phyloP scores from a whole-genome alignment of 768 basidiomycete species.

The Roridomyces roridus region DNA sequence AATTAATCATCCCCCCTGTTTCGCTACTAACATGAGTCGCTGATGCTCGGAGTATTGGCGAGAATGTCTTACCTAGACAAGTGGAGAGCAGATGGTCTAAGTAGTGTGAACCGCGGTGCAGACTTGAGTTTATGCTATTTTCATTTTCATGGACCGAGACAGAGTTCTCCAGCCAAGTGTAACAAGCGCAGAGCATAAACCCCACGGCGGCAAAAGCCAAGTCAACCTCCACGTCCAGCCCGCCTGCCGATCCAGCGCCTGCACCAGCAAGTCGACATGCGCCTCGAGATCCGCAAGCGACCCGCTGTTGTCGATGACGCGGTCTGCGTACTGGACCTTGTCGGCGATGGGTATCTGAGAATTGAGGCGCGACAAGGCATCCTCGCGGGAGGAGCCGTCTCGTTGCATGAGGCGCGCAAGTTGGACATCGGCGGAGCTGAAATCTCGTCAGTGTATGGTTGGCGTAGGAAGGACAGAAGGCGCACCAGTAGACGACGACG shows the following conservation, averaged over 20 bases:
- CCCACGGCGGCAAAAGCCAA: slow-evolving; percentile 65
- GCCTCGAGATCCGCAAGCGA: slow-evolving; percentile 66
- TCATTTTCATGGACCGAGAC: slow-evolving; percentile 4
- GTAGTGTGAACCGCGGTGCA: too few relatives aligned
- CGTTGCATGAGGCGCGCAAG: slow-evolving; percentile 82
- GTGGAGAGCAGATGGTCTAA: too few relatives aligned
- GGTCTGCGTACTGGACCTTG: slow-evolving; percentile 86
- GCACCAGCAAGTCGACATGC: slow-evolving; percentile 56
- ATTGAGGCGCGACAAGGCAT: slow-evolving; percentile 75
- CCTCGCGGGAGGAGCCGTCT: slow-evolving; percentile 67
- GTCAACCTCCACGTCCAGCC: slow-evolving; percentile 68
- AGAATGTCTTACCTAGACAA: too few relatives aligned
- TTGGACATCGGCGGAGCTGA: slow-evolving; percentile 83
- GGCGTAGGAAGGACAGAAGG: neutral
- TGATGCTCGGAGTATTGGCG: too few relatives aligned
- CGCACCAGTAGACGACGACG: slow-evolving; percentile 90
- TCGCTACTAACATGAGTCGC: too few relatives aligned
- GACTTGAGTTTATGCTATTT: too few relatives aligned
- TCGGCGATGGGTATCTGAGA: slow-evolving; percentile 82
- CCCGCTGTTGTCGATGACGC: slow-evolving; percentile 90
- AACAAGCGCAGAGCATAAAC: slow-evolving; percentile 50
- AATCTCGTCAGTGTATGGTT: neutral
- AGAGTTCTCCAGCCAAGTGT: slow-evolving; percentile 32
- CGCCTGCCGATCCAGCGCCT: slow-evolving; percentile 47
- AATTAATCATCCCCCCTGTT: too few relatives aligned